Conservation (phyloP, 768 basidiomycete species). For the Tricholoma saponaceum region DNA sequence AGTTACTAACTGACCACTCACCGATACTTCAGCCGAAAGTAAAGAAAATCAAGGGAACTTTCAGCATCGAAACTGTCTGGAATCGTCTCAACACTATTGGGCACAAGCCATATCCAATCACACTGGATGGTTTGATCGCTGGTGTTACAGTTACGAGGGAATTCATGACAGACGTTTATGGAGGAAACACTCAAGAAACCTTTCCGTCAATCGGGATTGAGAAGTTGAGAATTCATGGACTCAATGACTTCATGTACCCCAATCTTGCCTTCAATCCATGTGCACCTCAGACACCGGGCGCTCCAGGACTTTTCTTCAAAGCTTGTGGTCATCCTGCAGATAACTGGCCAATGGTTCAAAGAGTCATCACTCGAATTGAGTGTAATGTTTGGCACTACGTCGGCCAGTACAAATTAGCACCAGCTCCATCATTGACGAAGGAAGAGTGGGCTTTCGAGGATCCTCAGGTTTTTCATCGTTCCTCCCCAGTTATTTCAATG, state of each 20-base stretch:
- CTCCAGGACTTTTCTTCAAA: constrained; percentile 24
- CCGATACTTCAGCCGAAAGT: not conserved
- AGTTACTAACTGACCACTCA: not conserved
- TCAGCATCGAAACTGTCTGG: constrained; percentile 7
- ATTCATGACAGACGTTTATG: constrained; percentile 4
- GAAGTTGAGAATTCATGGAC: constrained; percentile 17
- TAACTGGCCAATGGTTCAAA: constrained; percentile 21
- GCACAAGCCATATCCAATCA: constrained; percentile 1
- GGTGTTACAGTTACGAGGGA: constrained; percentile 4
- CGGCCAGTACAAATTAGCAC: constrained; percentile 30
- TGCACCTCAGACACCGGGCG: constrained; percentile 27
- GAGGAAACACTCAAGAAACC: constrained; percentile 4
- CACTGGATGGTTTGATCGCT: not conserved
- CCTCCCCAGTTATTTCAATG: not conserved
- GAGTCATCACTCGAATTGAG: constrained; percentile 26
- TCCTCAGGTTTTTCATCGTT: not conserved
- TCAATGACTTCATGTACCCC: constrained; percentile 27
- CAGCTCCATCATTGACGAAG: constrained; percentile 33
- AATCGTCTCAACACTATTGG: constrained; percentile 3
- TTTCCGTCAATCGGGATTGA: constrained; percentile 13
- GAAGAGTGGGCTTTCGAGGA: constrained; percentile 17
- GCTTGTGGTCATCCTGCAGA: not conserved
- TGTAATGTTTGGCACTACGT: constrained; percentile 30
- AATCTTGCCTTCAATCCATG: constrained; percentile 19
- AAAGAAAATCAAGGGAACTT: not conserved